phyloP scores from a whole-genome alignment of 1,284 basidiomycete species.

The Tilletia setariae region DNA sequence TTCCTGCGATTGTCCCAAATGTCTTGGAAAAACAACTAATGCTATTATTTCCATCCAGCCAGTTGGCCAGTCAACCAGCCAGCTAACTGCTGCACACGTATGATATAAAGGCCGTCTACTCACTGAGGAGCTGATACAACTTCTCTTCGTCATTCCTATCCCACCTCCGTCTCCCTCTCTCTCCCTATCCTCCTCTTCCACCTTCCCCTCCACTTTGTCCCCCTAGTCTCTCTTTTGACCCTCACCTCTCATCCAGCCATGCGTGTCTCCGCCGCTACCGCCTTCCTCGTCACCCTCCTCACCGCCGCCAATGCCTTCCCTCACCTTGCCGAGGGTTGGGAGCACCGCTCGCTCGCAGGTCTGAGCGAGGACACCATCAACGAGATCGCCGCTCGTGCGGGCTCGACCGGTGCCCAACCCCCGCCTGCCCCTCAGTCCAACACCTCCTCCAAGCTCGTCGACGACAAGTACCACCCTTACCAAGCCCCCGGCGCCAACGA shows the following conservation, averaged over 20 bases:
- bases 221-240: not conserved
- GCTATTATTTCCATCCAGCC: no score
- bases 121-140: no score
- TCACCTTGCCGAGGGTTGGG: not conserved
- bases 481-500: slow-evolving; percentile 21
- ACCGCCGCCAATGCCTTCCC: slow-evolving; percentile 13
- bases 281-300: not conserved
- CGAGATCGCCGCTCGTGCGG: not conserved
- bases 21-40: no score
- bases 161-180: no score
- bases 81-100: no score
- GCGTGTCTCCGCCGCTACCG: slow-evolving; percentile 9
- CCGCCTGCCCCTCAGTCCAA: not conserved
- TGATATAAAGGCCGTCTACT: no score
- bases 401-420: not conserved
- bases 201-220: not conserved
- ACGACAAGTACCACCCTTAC: slow-evolving; percentile 26
- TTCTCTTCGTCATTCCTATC: no score
- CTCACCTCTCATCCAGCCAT: not conserved
- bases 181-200: no score
- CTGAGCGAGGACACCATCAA: not conserved
- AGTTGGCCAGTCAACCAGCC: no score
- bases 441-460: slow-evolving; percentile 10
- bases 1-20: no score
- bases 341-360: not conserved